phyloP scores from a whole-genome alignment of 768 basidiomycete species.

The Calocera cornea region DNA sequence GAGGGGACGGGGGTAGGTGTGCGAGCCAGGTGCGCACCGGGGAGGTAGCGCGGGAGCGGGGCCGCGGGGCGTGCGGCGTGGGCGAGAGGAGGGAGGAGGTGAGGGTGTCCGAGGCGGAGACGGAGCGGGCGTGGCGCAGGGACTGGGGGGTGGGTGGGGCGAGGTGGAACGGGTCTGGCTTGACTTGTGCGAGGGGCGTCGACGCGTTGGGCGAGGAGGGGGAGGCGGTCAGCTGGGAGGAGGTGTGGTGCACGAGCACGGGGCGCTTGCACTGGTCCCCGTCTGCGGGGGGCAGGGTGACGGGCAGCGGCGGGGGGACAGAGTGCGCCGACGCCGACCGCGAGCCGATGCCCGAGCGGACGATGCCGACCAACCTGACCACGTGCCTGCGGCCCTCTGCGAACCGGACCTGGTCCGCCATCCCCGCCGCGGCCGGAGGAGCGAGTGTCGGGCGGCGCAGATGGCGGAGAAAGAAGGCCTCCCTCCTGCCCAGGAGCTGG shows the following conservation, averaged over 20 bases:
- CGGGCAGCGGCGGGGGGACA: background rate
- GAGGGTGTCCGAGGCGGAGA: background rate
- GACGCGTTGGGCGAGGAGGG: background rate
- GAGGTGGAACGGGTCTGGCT: background rate
- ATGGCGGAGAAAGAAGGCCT: conserved; percentile 27
- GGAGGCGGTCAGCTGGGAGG: background rate
- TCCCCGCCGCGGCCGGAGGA: no score
- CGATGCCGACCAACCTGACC: background rate
- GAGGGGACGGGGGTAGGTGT: background rate
- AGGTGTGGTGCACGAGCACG: background rate
- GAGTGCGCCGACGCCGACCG: background rate
- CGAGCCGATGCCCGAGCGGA: background rate
- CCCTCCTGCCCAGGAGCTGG: conserved; percentile 26
- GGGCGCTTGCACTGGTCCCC: background rate
- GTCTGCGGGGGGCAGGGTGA: background rate
- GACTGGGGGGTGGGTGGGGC: background rate
- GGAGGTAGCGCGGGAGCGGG: background rate
- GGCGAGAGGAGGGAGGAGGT: background rate
- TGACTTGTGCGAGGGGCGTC: background rate
- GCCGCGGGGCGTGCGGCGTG: background rate
- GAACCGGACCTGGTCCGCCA: conserved; percentile 6
- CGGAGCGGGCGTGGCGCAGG: background rate
- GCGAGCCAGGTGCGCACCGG: background rate
- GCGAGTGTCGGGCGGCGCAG: conserved; percentile 10
- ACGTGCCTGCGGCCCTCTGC: background rate